Evolutionary conservation across 2,329 filamentous ascomycete species (phyloP).

Genomic region (Penicillium thymicola): DNA sequence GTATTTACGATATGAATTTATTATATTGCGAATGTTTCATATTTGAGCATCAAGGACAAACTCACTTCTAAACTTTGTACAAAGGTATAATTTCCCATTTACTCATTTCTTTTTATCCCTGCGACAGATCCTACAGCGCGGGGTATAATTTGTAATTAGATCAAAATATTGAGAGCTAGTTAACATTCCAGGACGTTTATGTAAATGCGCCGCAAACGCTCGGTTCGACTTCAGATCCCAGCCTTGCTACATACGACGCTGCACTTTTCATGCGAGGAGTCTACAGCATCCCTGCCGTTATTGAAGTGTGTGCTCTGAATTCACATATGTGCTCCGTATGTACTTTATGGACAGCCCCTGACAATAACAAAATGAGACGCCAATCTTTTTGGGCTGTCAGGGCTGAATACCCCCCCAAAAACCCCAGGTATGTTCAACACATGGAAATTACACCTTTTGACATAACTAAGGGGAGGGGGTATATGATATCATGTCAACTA

Average conservation of each 20-base stretch:
- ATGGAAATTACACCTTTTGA: conserved; percentile 11
- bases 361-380: not conserved
- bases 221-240: conserved; percentile 19
- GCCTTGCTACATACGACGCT: conserved; percentile 12
- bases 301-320: conserved; percentile 3
- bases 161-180: not conserved
- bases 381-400: not conserved
- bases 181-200: conserved; percentile 10
- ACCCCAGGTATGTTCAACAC: conserved; percentile 15
- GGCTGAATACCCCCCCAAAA: conserved; percentile 4
- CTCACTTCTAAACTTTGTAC: not conserved
- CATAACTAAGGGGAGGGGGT: conserved; percentile 10
- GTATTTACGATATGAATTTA: not conserved
- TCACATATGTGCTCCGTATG: not conserved
- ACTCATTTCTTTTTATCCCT: conserved; percentile 1
- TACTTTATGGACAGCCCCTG: not conserved
- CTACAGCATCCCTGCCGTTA: conserved; percentile 20
- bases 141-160: conserved; percentile 2
- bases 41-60: not conserved
- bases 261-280: conserved; percentile 22
- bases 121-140: conserved; percentile 9
- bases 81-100: not conserved
- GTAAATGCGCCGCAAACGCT: conserved; percentile 12
- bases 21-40: not conserved
- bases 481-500: conserved; percentile 14